Base-by-base conservation (phyloP, 23 red algal species). In the Cyanidium caldarium region DNA sequence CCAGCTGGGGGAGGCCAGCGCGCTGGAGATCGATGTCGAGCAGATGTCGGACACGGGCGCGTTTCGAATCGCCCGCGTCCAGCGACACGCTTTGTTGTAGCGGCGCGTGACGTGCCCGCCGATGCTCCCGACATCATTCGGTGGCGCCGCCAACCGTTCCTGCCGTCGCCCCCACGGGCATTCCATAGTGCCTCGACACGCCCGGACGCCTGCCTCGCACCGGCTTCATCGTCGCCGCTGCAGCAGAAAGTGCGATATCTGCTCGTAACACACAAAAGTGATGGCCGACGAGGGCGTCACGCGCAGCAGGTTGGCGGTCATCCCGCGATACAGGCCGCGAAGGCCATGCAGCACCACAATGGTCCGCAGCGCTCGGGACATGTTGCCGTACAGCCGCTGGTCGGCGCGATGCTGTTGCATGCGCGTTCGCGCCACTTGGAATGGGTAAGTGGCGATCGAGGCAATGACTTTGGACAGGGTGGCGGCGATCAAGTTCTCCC, bases 231-330 rank as follows among this genome's bases (percentile, higher is more conserved):
- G n/a, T n/a, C n/a, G n/a, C n/a, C n/a, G n/a, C n/a, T n/a, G n/a
- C 19, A 5, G 3, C 19, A 61, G 51, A 12, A 82, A 17, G n/a
- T 67, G 45, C 44, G 80, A 66, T 46, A 86, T 76, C 65, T 94
- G 88, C 77, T 98, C 92, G 45, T 98, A 98, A 20, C 77, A 80
- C 21, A 98, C 57, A 72, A 98, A 98, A 2, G 92, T 98, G 2
- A 98, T 76, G 5, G 92, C 92, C 34, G 92, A 71, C 26, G 82
- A 78, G 21, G 92, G 92, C 0, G 84, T 88, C 35, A 98, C 92
- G 45, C 92, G 75, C 38, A 71, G 26, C 34, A 98, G 33, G 39
- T 98, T 98, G 36, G 92, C 84, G 38, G 46, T 40, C 31, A 98
- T 33, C 37, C 92, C 92, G 5, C 78, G 37, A 56, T 88, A 98